Conservation (phyloP, 1,139 yeast genomes). For the Blastobotrys serpentis region DNA sequence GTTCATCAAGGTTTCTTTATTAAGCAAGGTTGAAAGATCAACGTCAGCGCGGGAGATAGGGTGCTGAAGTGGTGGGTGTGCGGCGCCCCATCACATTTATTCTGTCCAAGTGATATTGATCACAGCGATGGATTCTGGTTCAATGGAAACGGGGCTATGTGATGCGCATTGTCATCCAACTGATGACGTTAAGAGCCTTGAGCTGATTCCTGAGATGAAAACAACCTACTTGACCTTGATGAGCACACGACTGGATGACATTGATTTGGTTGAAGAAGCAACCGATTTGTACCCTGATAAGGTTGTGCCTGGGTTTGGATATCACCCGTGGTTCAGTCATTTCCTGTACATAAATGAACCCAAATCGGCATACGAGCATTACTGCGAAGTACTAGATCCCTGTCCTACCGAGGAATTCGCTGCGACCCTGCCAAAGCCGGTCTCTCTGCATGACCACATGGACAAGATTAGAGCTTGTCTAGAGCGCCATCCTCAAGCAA, state of each 20-base stretch:
- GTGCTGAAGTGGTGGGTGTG: neutral
- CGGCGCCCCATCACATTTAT: too few relatives aligned
- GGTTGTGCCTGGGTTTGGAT: conserved; percentile 67
- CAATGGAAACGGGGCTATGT: conserved; percentile 25
- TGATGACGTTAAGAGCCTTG: conserved; percentile 31
- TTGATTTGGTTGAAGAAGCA: conserved; percentile 35
- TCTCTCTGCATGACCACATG: conserved; percentile 45
- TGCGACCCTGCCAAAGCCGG: conserved; percentile 61
- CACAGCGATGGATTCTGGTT: too few relatives aligned
- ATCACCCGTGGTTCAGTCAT: conserved; percentile 91
- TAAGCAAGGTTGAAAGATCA: neutral
- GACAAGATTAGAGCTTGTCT: conserved; percentile 37
- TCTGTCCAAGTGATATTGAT: conserved; percentile 1
- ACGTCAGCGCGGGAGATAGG: neutral
- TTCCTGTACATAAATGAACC: conserved; percentile 44
- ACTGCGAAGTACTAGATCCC: conserved; percentile 50
- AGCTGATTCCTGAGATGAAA: conserved; percentile 24
- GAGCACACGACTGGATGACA: conserved; percentile 43
- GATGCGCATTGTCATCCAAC: conserved; percentile 69
- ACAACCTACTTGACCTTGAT: conserved; percentile 34
- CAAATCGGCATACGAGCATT: conserved; percentile 48
- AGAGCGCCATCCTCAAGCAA: conserved; percentile 28
- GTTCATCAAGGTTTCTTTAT: neutral
- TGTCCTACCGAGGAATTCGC: conserved; percentile 44
- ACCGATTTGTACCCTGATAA: conserved; percentile 34